Base-by-base conservation (phyloP, 2,329 filamentous ascomycete species). In the Penicillium sp. region DNA sequence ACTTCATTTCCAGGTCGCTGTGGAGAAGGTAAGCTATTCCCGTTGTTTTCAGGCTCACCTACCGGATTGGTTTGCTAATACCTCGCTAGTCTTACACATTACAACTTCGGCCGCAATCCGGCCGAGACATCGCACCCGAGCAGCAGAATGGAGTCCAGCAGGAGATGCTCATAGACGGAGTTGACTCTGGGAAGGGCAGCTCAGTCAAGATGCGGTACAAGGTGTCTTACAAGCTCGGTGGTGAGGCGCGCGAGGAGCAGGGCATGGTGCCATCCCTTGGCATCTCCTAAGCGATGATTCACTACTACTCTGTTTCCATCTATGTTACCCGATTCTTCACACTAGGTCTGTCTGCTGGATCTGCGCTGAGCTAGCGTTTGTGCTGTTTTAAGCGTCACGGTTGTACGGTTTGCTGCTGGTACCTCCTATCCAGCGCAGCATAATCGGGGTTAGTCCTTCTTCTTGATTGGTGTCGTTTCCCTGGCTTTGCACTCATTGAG, bases 141-240 rank as follows among this genome's bases (percentile, higher is more conserved):
- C 86, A 89, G 64, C 82, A 85, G 66, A 81, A 80, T 61, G 91
- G 90, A 25, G 84, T 99, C 44, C 87, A 83, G 30, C 93, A 97
- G 71, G 80, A 83, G 14, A 89, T 96, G 55, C 77, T 85, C 39
- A 76, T 97, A 22, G 83, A 89, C 59, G 84, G 89, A 1, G 85
- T 89, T 1, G 83, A 89, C 60, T 74, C 73, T 54, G 77, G 82
- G 36, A 88, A 86, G 64, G 93, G 93, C 1, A 83, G 82, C 49
- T 80, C 77, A n/a, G 84, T 95, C 53, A 95, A 95, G 74, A 81
- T 99, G 72, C 79, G 93, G 55, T 99, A 91, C 88, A 88, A 89
- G 61, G 83, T 88, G 22, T 82, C 86, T 4, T 97, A 96, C 72
- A 82, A 80, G 62, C 68, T 93, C 11, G 86, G 81, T 3, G 77